phyloP scores from a whole-genome alignment of 108 stramenopile species.

The Skeletonema costatum region DNA sequence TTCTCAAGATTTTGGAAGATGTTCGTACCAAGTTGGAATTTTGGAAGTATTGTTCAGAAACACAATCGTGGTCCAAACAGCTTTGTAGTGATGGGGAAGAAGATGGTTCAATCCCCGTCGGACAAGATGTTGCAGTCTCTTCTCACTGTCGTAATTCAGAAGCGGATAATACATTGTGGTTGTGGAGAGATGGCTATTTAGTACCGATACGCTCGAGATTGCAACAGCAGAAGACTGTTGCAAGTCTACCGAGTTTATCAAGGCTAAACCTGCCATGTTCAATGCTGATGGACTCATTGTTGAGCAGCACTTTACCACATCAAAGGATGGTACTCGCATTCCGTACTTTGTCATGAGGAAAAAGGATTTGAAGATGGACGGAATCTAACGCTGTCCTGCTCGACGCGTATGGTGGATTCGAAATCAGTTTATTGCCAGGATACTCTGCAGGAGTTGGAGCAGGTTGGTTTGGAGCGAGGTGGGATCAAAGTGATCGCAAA shows the following conservation, averaged over 20 bases:
- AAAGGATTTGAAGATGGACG: constrained; percentile 56
- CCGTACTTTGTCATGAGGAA: constrained; percentile 78
- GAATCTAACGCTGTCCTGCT: constrained; percentile 67
- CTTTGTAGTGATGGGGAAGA: neutral
- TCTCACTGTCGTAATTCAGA: constrained; percentile 9
- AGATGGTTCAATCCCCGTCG: constrained; percentile 17
- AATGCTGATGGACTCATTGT: constrained; percentile 50
- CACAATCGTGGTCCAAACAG: constrained; percentile 5
- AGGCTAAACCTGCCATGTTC: constrained; percentile 59
- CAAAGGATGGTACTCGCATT: constrained; percentile 73
- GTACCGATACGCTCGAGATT: constrained; percentile 31
- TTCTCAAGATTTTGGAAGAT: constrained; percentile 71
- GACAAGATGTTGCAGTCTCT: constrained; percentile 29
- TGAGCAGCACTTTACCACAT: constrained; percentile 60
- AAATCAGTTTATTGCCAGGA: constrained; percentile 60
- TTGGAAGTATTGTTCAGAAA: constrained; percentile 44
- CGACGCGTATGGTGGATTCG: constrained; percentile 88
- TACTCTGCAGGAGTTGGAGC: constrained; percentile 61
- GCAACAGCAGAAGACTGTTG: constrained; percentile 17
- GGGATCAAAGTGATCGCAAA: constrained; percentile 88
- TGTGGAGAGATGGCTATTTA: constrained; percentile 47
- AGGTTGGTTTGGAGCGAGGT: constrained; percentile 84
- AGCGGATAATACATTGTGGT: constrained; percentile 24
- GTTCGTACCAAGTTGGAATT: constrained; percentile 74
- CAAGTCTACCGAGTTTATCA: constrained; percentile 35